Base-by-base conservation (phyloP, 2,329 filamentous ascomycete species). In the Fusarium sp. region DNA sequence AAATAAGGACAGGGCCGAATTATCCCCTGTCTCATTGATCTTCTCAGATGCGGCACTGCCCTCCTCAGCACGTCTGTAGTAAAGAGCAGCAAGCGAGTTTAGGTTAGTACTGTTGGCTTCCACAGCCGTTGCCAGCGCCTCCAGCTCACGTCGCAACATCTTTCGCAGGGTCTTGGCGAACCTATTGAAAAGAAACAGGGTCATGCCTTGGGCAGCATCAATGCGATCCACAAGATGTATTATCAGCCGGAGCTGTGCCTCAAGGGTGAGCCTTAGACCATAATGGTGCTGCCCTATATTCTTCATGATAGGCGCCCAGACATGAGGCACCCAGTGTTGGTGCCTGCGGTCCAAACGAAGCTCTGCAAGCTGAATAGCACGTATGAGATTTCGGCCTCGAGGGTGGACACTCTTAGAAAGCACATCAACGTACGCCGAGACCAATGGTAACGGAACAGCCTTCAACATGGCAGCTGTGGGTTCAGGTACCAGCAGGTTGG, bases 401-500 rank as follows among this genome's bases (percentile, higher is more conserved):
- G 48, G 62, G 13, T 60, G 55, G 8, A 66, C 69, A 21, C 71
- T 69, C 23, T 70, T 72, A 10, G 71, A 66, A 41, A 76, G 74
- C 17, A 69, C 65, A 27, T 74, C 69, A 14, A 90, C 79, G 70
- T 86, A 88, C 5, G 85, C 83, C 9, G 78, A 76, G 57, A 90
- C 82, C 2, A 84, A 58, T 3, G 72, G 61, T n/a, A 76, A 65
- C 2, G 72, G 73, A 8, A 78, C 67, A 13, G 53, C 40, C 33
- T 58, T 73, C 11, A 80, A 43, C 14, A 45, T 45, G 9, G 66
- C 53, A 6, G 66, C 52, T 25, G 74, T 66, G 25, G 77, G 74
- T 8, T 71, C 63, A 9, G 71, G 56, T 4, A 62, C 52, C 11
- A 70, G 49, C 25, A 79, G 51, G 35, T 52, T 52, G 21, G 33